Evolutionary conservation across 164 flowering plant species (phyloP), one percentile per base, ranked within the genome.

Genomic region (Umbilicus rupestris): DNA sequence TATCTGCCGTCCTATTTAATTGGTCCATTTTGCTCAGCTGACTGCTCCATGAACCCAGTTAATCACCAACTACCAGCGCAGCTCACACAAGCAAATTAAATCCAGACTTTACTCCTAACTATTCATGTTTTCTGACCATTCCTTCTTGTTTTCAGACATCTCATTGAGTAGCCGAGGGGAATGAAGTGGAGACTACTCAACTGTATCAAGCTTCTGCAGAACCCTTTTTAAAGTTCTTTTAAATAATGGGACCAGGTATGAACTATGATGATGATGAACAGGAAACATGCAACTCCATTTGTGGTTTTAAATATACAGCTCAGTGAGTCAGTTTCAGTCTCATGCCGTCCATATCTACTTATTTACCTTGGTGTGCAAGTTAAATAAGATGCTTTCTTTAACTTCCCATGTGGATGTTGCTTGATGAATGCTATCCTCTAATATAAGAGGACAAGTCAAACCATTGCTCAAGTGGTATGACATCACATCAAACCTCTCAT

Each of bases 101-200:
- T 50, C 22, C 57, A 20, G 28, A 3, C 50, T 16, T 16, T 3
- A 14, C 0, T 22, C 57, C 29, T 19, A 24, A 24, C 29, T 50
- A 20, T 20, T 50, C 16, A 46, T 9, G 0, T 20, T 26, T 52
- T 14, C 59, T 52, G 59, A 52, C 4, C 59, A 26, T 24, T 52
- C 59, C 17, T 52, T 52, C 17, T 52, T 52, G 28, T 11, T 52
- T 52, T 26, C 59, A 52, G 59, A 26, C 59, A 24, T 52, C 59
- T 52, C 59, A 52, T 52, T 52, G 59, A 52, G 30, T 52, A 52
- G 31, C 59, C 31, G 2, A 52, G 59, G 59, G 14, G 7, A 52
- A 14, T 8, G 31, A 26, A 52, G 59, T 10, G 44, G 10, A 9
- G 16, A 14, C 15, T 52, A 26, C 59, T 52, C 59, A 8, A 3